Base-by-base conservation (phyloP, 495 filamentous ascomycete species). In the Aspergillus olivimuriae region DNA sequence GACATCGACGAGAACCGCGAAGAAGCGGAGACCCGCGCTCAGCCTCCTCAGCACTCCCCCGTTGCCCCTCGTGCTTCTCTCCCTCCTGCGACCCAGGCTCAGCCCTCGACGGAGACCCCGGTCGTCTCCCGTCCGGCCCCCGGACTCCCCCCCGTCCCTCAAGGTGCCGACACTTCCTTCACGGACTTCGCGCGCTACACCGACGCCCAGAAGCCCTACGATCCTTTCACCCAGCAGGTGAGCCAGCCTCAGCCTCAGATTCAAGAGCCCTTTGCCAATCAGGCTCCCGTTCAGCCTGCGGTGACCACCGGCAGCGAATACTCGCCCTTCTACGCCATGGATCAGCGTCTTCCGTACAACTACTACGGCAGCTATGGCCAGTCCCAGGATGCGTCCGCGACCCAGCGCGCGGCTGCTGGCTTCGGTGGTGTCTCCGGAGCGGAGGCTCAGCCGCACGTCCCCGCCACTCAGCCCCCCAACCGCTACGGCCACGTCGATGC, bases 1-100 rank as follows among this genome's bases (percentile, higher is more conserved):
- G 92, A 95, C 52, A 85, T 95, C 46, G 92, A 97, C 58, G 87
- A 88, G 52, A 89, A 96, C 55, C 78, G 89, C 32, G 92, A 99
- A 63, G 89, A 97, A 55, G 79, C 90, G 26, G 94, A 96, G 68
- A 96, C 92, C 46, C 82, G 92, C 50, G 81, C 89, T 54, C 91
- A 96, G 58, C 92, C 92, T 44, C 91, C 91, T 30, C 86, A 92
- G 51, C 87, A 94, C 56, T 96, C 94, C 3, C 92, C 94, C 10
- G 81, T 90, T 46, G 81, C 90, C n/a, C 94, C 92, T 41, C 77
- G 89, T 56, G 84, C 94, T 46, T 82, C 92, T n/a, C 72, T 96
- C 19, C 90, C 94, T 51, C 94, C 92, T 21, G 78, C 79, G 10
- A 52, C 66, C 53, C 74, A 78, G 36, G 47, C 66, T 32, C 70